These are phyloP conservation scores for Perilla frutescens DNA, from an alignment of 257 asterid genomes.

Conservation along the genomic window DNA sequence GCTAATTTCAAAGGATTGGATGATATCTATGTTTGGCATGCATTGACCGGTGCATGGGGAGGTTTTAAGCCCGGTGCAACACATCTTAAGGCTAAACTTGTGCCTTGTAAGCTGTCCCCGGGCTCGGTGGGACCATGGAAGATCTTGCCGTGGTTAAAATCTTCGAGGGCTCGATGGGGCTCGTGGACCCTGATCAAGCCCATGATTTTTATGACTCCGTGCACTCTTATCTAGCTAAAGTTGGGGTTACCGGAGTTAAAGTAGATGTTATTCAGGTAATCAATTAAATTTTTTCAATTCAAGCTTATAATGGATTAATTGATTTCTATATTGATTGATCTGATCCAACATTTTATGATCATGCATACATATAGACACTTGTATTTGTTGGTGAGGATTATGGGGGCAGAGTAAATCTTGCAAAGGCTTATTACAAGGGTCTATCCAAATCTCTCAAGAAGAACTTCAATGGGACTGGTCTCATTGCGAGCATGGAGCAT, in stretches of 20 bases:
- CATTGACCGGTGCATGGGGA: constrained; percentile 81
- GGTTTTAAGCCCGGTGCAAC: constrained; percentile 74
- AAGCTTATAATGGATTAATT: too few species aligned
- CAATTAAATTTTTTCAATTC: too few species aligned
- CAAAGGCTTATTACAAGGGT: constrained; percentile 72
- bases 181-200: constrained; percentile 69
- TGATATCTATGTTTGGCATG: constrained; percentile 82
- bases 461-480: constrained; percentile 74
- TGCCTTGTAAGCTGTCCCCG: constrained; percentile 58
- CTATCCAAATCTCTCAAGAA: constrained; percentile 64
- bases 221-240: constrained; percentile 67
- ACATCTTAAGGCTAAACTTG: constrained; percentile 51
- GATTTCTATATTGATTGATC: background rate
- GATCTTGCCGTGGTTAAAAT: constrained; percentile 79
- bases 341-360: too few species aligned
- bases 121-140: constrained; percentile 76
- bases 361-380: constrained; percentile 41
- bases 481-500: constrained; percentile 77
- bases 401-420: constrained; percentile 76
- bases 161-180: constrained; percentile 72
- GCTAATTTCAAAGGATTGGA: constrained; percentile 66
- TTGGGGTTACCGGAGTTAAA: constrained; percentile 76
- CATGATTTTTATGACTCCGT: constrained; percentile 66
- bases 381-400: constrained; percentile 64
- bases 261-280: constrained; percentile 75